A percentile compares a stretch with the other conserved stretches of the same genome.
Evolutionary conservation across 2,329 filamentous ascomycete species (phyloP).

Genomic region (Zymoseptoria passerinii): DNA sequence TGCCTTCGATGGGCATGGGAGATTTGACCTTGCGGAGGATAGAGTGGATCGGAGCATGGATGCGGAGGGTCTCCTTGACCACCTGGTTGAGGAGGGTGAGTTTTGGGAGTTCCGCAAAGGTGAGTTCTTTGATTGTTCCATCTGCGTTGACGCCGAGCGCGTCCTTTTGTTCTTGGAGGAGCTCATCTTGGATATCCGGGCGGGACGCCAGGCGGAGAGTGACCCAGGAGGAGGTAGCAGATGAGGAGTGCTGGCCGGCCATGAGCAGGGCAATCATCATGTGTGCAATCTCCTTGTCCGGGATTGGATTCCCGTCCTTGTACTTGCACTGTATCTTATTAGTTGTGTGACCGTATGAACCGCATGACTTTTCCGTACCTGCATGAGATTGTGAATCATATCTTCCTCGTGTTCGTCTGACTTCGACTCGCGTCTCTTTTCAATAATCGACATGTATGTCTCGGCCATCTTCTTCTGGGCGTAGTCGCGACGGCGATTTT

Average conservation of each 20-base stretch:
- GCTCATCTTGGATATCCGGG: constrained; percentile 69
- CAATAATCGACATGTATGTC: constrained; percentile 75
- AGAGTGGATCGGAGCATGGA: constrained; percentile 89
- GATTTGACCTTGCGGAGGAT: constrained; percentile 89
- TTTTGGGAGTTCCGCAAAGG: constrained; percentile 68
- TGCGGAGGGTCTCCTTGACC: constrained; percentile 82
- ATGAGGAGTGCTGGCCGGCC: constrained; percentile 85
- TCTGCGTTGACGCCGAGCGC: constrained; percentile 57
- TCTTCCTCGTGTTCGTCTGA: constrained; percentile 48
- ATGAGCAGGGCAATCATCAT: constrained; percentile 93
- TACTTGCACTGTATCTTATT: constrained; percentile 46
- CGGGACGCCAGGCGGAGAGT: constrained; percentile 69
- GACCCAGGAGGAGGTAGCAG: constrained; percentile 78
- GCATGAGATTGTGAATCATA: constrained; percentile 89
- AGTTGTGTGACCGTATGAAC: no score
- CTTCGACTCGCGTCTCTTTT: constrained; percentile 49
- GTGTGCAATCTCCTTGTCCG: constrained; percentile 77
- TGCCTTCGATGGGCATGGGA: constrained; percentile 75
- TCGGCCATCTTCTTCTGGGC: constrained; percentile 74
- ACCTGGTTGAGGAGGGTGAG: constrained; percentile 76
- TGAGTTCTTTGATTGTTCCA: constrained; percentile 55
- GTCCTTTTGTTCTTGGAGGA: constrained; percentile 72
- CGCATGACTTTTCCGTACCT: constrained; percentile 32
- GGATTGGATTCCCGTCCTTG: constrained; percentile 71
- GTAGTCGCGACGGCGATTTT: constrained; percentile 71